A percentile compares a stretch with the other conserved stretches of the same genome.
Conservation (phyloP, 2,329 filamentous ascomycete species). For the Sporothrix curviconia region DNA sequence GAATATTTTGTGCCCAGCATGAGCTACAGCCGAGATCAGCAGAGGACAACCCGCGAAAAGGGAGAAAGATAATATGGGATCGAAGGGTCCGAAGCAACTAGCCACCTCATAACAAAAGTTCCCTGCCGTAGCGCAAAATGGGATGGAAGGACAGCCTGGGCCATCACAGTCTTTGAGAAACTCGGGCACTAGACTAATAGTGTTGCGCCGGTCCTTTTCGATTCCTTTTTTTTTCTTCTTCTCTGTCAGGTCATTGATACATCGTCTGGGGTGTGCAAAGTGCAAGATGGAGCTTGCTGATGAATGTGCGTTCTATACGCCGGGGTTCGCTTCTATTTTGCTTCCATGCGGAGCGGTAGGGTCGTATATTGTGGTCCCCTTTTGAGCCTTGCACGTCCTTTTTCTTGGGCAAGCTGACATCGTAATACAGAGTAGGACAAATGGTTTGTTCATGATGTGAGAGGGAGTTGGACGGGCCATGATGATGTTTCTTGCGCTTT, state of each 20-base stretch:
- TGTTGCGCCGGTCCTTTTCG: not conserved
- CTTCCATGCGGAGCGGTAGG: not conserved
- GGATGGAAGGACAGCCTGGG: not conserved
- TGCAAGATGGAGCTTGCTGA: too few species aligned
- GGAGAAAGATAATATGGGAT: not conserved
- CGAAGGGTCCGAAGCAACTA: not conserved
- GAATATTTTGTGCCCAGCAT: too few species aligned
- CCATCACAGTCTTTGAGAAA: not conserved
- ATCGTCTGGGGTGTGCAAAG: not conserved
- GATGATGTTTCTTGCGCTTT: not conserved
- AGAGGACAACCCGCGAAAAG: not conserved
- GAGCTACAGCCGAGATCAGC: not conserved
- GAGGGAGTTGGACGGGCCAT: not conserved
- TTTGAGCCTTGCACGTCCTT: not conserved
- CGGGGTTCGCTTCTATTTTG: not conserved
- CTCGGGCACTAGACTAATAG: not conserved
- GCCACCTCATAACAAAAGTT: not conserved
- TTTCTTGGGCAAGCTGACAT: not conserved
- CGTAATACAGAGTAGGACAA: not conserved
- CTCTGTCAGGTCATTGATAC: not conserved
- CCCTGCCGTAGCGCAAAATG: too few species aligned
- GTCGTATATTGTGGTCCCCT: not conserved
- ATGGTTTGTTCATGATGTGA: not conserved
- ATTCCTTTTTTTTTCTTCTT: not conserved
- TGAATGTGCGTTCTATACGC: too few species aligned